Conservation (phyloP, 495 filamentous ascomycete species). For the Podospora pseudopauciseta region DNA sequence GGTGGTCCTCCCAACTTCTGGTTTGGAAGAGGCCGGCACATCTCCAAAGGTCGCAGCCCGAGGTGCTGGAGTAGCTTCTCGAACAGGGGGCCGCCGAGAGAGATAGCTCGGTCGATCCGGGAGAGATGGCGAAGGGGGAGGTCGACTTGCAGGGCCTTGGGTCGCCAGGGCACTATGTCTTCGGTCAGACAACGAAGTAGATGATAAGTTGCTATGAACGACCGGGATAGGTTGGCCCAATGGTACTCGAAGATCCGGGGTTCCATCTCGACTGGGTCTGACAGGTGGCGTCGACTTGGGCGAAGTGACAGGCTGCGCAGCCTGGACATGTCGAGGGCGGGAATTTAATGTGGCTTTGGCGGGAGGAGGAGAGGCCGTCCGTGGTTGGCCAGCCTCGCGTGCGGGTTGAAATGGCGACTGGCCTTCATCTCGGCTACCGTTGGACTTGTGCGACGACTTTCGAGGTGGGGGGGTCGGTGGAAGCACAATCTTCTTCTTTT, state of each 20-base stretch:
- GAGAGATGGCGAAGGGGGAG: slow-evolving; percentile 29
- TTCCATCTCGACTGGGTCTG: slow-evolving; percentile 79
- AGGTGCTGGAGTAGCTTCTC: slow-evolving; percentile 41
- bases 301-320: slow-evolving; percentile 29
- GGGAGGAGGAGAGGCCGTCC: slow-evolving; percentile 33
- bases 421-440: slow-evolving; percentile 36
- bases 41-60: slow-evolving; percentile 27
- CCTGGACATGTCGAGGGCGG: slow-evolving; percentile 26
- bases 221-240: slow-evolving; percentile 60
- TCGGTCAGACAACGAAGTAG: slow-evolving; percentile 44
- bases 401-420: slow-evolving; percentile 31
- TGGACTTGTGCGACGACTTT: slow-evolving; percentile 59
- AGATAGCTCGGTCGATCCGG: slow-evolving; percentile 24
- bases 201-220: slow-evolving; percentile 71
- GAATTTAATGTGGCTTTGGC: slow-evolving; percentile 30
- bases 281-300: slow-evolving; percentile 45
- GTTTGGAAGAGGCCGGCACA: slow-evolving; percentile 24
- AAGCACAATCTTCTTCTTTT: slow-evolving; percentile 47
- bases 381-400: slow-evolving; percentile 29
- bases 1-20: slow-evolving; percentile 31
- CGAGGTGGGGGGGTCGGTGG: slow-evolving; percentile 61
- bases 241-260: slow-evolving; percentile 58
- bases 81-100: slow-evolving; percentile 31
- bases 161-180: slow-evolving; percentile 40
- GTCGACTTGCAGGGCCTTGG: slow-evolving; percentile 31